Evolutionary conservation across 345 rosid species (phyloP).

Genomic region (Ceriops decandra): DNA sequence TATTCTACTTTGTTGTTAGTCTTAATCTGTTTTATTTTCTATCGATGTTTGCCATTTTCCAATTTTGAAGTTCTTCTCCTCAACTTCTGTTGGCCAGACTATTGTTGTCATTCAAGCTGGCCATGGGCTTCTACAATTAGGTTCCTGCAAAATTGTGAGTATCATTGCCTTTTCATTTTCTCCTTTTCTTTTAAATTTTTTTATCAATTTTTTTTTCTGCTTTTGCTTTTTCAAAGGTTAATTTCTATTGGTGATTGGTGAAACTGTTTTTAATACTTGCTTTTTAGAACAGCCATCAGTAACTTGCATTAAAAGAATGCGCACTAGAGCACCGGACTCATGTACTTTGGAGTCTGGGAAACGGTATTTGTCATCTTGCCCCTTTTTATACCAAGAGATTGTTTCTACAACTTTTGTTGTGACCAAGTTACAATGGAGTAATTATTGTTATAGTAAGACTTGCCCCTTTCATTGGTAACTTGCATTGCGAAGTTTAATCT

Average conservation of each 20-base stretch:
- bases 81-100: conserved; percentile 45
- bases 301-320: too few species aligned
- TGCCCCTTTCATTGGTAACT: not conserved
- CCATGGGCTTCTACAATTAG: conserved; percentile 88
- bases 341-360: not conserved
- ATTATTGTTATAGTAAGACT: not conserved
- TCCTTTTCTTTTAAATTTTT: not conserved
- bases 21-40: not conserved
- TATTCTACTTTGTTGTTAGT: conserved; percentile 1
- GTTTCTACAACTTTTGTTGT: too few species aligned
- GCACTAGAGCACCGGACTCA: too few species aligned
- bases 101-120: conserved; percentile 99
- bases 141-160: conserved; percentile 96
- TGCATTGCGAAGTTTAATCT: conserved; percentile 1
- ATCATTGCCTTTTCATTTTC: not conserved
- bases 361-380: too few species aligned
- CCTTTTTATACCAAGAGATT: too few species aligned
- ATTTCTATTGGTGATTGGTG: too few species aligned
- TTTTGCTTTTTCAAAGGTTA: too few species aligned
- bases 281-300: too few species aligned
- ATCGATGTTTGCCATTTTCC: not conserved
- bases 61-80: conserved; percentile 11
- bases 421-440: too few species aligned
- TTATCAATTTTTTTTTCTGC: not conserved
- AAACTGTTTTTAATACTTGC: too few species aligned